Evolutionary conservation across 495 filamentous ascomycete species (phyloP).

Genomic region (Pseudevernia furfuracea): DNA sequence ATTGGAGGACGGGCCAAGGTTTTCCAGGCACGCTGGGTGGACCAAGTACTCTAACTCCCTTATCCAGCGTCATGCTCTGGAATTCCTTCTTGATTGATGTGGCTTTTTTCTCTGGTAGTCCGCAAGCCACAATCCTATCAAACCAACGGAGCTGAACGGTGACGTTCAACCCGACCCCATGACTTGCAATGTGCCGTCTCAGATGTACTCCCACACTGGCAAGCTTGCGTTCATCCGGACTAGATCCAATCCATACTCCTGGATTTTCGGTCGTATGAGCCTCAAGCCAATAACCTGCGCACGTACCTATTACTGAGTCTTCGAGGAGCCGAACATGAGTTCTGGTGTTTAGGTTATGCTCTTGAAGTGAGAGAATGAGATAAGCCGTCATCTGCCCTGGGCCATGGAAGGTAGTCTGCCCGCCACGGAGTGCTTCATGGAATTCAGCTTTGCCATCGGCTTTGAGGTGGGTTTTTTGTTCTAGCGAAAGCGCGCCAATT

Average conservation of each 20-base stretch:
- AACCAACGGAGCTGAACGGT: slow-evolving; percentile 63
- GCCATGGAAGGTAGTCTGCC: slow-evolving; percentile 91
- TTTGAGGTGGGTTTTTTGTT: slow-evolving; percentile 35
- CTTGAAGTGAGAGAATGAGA: slow-evolving; percentile 70
- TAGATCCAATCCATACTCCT: slow-evolving; percentile 66
- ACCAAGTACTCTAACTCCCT: not conserved
- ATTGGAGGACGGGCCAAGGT: not conserved
- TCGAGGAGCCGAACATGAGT: slow-evolving; percentile 73
- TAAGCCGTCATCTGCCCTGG: slow-evolving; percentile 89
- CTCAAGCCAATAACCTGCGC: slow-evolving; percentile 47
- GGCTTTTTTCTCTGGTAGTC: slow-evolving; percentile 65
- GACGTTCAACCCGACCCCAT: slow-evolving; percentile 82
- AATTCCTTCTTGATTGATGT: slow-evolving; percentile 55
- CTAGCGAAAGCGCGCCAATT: slow-evolving; percentile 46
- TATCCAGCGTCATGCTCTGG: not conserved
- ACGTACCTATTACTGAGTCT: slow-evolving; percentile 57
- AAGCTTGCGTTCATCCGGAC: slow-evolving; percentile 56
- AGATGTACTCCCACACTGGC: slow-evolving; percentile 86
- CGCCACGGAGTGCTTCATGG: slow-evolving; percentile 67
- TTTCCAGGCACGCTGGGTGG: not conserved
- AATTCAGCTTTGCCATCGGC: slow-evolving; percentile 50
- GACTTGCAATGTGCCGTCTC: slow-evolving; percentile 72
- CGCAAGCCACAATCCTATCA: slow-evolving; percentile 76
- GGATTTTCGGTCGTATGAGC: slow-evolving; percentile 63
- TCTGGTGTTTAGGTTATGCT: slow-evolving; percentile 46